Evolutionary conservation across 164 flowering plant genomes (phyloP), one percentile per base, ranked within the genome.

Genomic region (Berberis thunbergii): DNA sequence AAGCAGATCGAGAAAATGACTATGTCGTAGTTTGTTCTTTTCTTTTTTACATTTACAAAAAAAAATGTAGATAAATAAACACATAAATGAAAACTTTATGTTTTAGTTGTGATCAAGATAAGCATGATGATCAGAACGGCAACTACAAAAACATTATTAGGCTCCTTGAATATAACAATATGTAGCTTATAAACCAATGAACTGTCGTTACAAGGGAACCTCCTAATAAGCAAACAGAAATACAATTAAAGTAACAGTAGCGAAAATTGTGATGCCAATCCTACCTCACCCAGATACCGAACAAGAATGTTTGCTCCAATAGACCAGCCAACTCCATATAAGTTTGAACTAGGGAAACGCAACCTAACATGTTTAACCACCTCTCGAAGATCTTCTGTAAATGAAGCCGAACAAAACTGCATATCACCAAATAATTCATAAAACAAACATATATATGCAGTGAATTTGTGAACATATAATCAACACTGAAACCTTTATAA

Each of bases 321-420:
- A 61, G 98, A 90, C 98, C 98, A 94, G 54, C 96, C 97, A 77
- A 75, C 81, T 41, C 92, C 95, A 83, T 88, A 94, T 55, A 94
- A 57, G 60, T 84, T 87, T 57, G 98, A 88, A 56, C 75, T 71
- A n/a, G 92, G 96, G 69, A 83, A 90, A 43, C 83, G 76, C 41
- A n/a, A 52, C 9, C 67, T 67, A 53, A 90, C 84, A 69, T 90
- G 89, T 10, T 77, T 73, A 54, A 88, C 87, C 55, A 90, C 93
- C 71, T 83, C 78, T 54, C 81, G 70, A 38, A 87, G 78, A 77
- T 94, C 97, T 70, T 82, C 96, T 7, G 81, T 74, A 77, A 81
- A 94, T 57, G 95, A 87, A 79, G 95, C 96, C 62, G 97, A 93
- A 81, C 90, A 93, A 71, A 93, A 86, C 98, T 93, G 91, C 82